Percentiles rank a stretch among this genome's conserved stretches.
phyloP scores from a whole-genome alignment of 176 grass and related monocot genomes.

The Triticum turgidum region DNA sequence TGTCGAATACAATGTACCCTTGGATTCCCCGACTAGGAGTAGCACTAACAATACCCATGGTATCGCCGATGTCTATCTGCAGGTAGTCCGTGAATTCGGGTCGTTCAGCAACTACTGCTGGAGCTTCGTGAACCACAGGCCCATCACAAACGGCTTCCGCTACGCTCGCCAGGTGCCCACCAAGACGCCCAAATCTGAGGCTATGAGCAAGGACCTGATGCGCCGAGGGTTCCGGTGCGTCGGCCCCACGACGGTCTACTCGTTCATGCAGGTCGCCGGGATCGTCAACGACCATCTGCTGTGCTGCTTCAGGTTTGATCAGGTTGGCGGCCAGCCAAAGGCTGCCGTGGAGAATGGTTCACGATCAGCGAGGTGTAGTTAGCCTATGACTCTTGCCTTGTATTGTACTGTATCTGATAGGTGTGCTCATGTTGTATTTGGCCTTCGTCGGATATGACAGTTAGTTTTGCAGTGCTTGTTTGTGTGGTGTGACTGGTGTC shows the following conservation, averaged over 20 bases:
- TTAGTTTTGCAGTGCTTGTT: conserved; percentile 3
- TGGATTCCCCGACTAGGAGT: too few relatives aligned
- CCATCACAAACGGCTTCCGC: conserved; percentile 44
- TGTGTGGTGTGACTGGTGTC: conserved; percentile 17
- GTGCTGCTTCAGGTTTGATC: conserved; percentile 54
- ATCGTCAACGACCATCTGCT: conserved; percentile 60
- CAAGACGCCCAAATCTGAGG: conserved; percentile 64
- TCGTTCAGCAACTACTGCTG: conserved; percentile 66
- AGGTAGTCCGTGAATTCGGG: conserved; percentile 54
- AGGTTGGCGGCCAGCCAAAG: conserved; percentile 20
- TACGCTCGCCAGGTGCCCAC: conserved; percentile 49
- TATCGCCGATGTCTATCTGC: not conserved
- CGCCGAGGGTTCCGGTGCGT: conserved; percentile 60
- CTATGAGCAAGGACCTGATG: conserved; percentile 69
- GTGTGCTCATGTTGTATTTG: not conserved
- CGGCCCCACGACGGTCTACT: conserved; percentile 63
- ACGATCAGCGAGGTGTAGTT: conserved; percentile 4
- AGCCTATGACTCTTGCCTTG: not conserved
- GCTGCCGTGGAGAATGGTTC: not conserved
- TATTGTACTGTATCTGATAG: not conserved
- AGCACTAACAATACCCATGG: too few relatives aligned
- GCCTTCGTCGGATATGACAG: not conserved
- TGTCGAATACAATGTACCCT: not conserved
- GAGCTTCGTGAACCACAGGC: conserved; percentile 60
- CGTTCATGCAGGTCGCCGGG: conserved; percentile 59